Evolutionary conservation across 1,139 yeast genomes (phyloP).

Genomic region (Blastobotrys proliferans): DNA sequence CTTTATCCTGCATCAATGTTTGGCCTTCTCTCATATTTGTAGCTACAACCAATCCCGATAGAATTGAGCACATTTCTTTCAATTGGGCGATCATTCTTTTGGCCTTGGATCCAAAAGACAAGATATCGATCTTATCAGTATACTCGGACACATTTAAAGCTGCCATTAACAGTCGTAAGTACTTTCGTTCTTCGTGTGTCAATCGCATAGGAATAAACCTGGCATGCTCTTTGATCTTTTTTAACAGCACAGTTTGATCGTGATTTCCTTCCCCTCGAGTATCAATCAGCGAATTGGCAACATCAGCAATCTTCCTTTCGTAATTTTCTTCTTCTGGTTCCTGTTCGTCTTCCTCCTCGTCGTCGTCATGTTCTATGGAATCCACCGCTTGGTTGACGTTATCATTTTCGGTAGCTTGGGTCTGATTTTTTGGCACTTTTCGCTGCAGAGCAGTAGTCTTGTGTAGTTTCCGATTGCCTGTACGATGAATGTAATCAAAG

Average conservation of each 20-base stretch:
- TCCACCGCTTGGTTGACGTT: constrained; percentile 26
- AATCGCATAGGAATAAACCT: constrained; percentile 62
- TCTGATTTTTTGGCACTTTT: no score
- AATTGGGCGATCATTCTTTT: constrained; percentile 64
- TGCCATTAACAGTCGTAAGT: constrained; percentile 59
- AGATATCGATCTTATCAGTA: constrained; percentile 67
- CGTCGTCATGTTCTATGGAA: constrained; percentile 16
- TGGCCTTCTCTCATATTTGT: constrained; percentile 65
- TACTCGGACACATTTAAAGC: constrained; percentile 71
- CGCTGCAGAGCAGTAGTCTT: constrained; percentile 22
- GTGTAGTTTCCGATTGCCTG: constrained; percentile 47
- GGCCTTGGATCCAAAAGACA: constrained; percentile 58
- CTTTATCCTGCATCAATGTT: constrained; percentile 54
- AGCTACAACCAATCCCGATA: constrained; percentile 71
- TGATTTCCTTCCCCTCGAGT: constrained; percentile 27
- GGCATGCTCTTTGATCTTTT: constrained; percentile 44
- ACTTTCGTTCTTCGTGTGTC: constrained; percentile 60
- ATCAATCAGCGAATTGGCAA: constrained; percentile 24
- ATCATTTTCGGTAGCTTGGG: no score
- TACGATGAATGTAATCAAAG: constrained; percentile 59
- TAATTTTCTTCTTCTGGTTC: constrained; percentile 20
- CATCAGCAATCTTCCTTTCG: constrained; percentile 15
- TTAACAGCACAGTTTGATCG: constrained; percentile 25
- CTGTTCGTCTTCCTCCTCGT: constrained; percentile 19
- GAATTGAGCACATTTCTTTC: constrained; percentile 66